Conservation (phyloP, 306 rosid species). For the Citrullus amarus region DNA sequence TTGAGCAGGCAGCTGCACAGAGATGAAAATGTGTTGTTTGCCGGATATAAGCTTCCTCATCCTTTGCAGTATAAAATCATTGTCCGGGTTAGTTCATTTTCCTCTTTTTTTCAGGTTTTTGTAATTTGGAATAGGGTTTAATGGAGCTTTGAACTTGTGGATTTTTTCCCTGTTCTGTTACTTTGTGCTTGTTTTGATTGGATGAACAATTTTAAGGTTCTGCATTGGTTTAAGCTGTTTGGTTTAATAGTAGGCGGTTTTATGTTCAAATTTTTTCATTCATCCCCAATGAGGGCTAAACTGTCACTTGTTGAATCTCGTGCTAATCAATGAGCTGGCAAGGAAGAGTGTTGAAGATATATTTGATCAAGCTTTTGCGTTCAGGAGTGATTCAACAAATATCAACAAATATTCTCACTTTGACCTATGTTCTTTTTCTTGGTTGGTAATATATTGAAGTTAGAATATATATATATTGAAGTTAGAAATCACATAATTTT, state of each 20-base stretch:
- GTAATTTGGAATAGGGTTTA: not conserved
- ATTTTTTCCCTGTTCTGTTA: not conserved
- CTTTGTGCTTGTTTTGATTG: not conserved
- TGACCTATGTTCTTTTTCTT: not conserved
- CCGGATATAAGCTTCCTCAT: constrained; percentile 97
- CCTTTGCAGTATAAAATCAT: constrained; percentile 89
- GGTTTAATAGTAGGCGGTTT: not conserved
- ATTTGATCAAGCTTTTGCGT: not conserved
- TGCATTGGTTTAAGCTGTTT: not conserved
- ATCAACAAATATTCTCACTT: not conserved
- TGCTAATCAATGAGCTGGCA: not conserved
- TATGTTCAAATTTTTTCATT: not conserved
- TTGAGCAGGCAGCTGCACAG: constrained; percentile 69
- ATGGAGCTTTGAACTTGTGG: not conserved
- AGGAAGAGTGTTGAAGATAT: not conserved
- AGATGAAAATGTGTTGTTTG: constrained; percentile 73
- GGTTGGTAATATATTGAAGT: not conserved
- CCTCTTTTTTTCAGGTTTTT: not conserved
- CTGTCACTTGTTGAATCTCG: not conserved
- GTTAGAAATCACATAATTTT: not conserved
- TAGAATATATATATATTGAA: not conserved
- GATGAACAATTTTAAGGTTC: not conserved
- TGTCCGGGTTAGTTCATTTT: constrained; percentile 49
- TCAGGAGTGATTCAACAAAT: not conserved
- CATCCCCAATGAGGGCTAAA: not conserved